A percentile compares a stretch with the other conserved stretches of the same genome.
These are phyloP conservation scores for Pichia membranifaciens DNA, from an alignment of 805 yeast species.

Conservation along the genomic window DNA sequence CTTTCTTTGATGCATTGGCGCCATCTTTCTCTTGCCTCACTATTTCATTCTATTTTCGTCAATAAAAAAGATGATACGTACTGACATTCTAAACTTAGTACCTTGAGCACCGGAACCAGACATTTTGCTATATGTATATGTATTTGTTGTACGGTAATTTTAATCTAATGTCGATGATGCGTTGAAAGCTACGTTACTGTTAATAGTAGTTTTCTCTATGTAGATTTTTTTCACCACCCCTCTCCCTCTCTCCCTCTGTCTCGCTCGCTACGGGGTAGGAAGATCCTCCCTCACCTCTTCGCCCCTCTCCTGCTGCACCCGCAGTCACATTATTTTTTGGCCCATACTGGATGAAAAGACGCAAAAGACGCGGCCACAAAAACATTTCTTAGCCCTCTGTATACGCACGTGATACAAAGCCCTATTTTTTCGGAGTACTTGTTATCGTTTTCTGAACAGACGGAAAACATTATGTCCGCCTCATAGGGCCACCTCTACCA, in stretches of 20 bases:
- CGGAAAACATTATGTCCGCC: too few species aligned
- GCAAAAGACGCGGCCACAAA: too few species aligned
- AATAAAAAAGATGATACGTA: conserved; percentile 43
- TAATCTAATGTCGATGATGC: not conserved
- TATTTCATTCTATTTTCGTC: not conserved
- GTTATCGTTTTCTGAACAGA: too few species aligned
- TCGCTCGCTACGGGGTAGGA: not conserved
- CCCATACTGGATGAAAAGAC: too few species aligned
- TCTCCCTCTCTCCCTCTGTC: conserved; percentile 3
- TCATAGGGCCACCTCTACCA: too few species aligned
- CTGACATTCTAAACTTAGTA: conserved; percentile 99
- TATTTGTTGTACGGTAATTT: conserved; percentile 8
- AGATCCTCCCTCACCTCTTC: not conserved
- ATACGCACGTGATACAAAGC: not conserved
- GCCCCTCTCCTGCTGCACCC: not conserved
- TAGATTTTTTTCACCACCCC: conserved; percentile 3
- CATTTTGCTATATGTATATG: conserved; percentile 42
- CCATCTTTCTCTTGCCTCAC: too few species aligned
- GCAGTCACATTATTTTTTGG: not conserved
- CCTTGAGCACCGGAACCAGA: conserved; percentile 97
- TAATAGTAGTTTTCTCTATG: not conserved
- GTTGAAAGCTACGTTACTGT: not conserved
- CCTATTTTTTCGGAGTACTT: too few species aligned
- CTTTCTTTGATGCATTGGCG: too few species aligned
- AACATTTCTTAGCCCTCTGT: not conserved